These are phyloP conservation scores for Linum lewisii DNA, from an alignment of 345 rosid species.

Conservation along the genomic window DNA sequence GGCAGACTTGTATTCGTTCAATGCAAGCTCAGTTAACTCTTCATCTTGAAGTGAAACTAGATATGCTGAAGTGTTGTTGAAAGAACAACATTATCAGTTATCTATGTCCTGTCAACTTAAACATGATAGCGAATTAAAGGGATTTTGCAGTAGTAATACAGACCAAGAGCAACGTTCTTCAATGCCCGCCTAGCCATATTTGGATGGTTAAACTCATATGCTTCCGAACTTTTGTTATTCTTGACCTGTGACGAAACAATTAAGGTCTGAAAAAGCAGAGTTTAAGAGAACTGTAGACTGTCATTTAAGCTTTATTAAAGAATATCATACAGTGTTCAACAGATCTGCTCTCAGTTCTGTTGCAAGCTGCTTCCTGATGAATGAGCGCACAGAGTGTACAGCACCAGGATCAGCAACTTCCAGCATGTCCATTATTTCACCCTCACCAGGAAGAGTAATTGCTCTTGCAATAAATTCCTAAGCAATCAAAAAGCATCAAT, in stretches of 20 bases:
- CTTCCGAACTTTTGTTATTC: slow-evolving; percentile 64
- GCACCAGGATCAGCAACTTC: slow-evolving; percentile 97
- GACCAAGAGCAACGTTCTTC: slow-evolving; percentile 80
- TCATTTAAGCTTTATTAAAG: neutral
- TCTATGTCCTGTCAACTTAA: neutral
- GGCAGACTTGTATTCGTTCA: slow-evolving; percentile 66
- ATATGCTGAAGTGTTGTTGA: slow-evolving; percentile 43
- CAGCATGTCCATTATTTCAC: slow-evolving; percentile 99
- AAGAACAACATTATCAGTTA: slow-evolving; percentile 1
- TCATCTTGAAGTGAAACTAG: slow-evolving; percentile 78
- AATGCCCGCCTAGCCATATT: slow-evolving; percentile 83
- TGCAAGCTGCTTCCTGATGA: slow-evolving; percentile 84
- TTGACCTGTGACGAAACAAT: slow-evolving; percentile 40
- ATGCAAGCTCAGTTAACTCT: slow-evolving; percentile 38
- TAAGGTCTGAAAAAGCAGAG: neutral
- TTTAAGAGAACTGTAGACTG: neutral
- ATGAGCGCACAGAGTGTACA: slow-evolving; percentile 82
- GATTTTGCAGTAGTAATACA: slow-evolving; percentile 13
- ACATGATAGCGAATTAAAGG: neutral
- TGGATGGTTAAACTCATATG: slow-evolving; percentile 66
- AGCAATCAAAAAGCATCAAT: slow-evolving; percentile 11
- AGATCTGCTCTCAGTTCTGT: slow-evolving; percentile 73
- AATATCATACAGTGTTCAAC: slow-evolving; percentile 44
- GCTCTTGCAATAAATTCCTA: slow-evolving; percentile 95
- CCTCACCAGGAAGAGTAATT: slow-evolving; percentile 82